Conservation (phyloP, 805 yeast species). For the Cyberlindnera xishuangbannaensis region DNA sequence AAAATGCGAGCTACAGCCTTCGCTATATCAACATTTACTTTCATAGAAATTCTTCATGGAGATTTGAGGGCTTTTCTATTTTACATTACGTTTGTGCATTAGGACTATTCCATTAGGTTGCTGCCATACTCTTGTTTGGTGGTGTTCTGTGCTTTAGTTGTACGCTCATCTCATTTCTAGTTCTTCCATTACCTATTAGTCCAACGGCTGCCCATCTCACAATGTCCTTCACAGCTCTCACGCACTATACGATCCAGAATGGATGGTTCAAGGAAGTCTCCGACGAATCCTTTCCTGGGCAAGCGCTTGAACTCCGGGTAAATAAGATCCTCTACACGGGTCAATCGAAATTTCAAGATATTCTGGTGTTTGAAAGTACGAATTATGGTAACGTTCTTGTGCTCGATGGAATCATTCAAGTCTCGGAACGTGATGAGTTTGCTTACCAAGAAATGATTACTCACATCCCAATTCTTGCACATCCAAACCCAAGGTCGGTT, state of each 20-base stretch:
- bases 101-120: too few relatives aligned
- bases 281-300: constrained; percentile 79
- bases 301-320: constrained; percentile 64
- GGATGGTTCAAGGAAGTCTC: constrained; percentile 83
- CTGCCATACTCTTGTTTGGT: too few relatives aligned
- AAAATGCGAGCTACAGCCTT: too few relatives aligned
- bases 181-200: too few relatives aligned
- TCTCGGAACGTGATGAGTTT: constrained; percentile 88
- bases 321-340: constrained; percentile 60
- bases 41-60: too few relatives aligned
- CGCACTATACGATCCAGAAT: constrained; percentile 35
- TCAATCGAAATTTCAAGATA: constrained; percentile 69
- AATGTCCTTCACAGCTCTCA: constrained; percentile 9
- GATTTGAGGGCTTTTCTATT: too few relatives aligned
- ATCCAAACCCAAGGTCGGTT: constrained; percentile 66
- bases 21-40: too few relatives aligned
- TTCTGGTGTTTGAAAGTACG: constrained; percentile 64
- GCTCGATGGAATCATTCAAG: constrained; percentile 85
- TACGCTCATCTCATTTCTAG: too few relatives aligned
- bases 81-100: too few relatives aligned
- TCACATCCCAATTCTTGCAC: constrained; percentile 76
- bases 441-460: constrained; percentile 92
- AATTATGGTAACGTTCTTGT: constrained; percentile 85
- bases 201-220: too few relatives aligned
- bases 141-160: too few relatives aligned